Evolutionary conservation across 805 yeast genomes (phyloP).

Genomic region (Cyberlindnera xishuangbannaensis): DNA sequence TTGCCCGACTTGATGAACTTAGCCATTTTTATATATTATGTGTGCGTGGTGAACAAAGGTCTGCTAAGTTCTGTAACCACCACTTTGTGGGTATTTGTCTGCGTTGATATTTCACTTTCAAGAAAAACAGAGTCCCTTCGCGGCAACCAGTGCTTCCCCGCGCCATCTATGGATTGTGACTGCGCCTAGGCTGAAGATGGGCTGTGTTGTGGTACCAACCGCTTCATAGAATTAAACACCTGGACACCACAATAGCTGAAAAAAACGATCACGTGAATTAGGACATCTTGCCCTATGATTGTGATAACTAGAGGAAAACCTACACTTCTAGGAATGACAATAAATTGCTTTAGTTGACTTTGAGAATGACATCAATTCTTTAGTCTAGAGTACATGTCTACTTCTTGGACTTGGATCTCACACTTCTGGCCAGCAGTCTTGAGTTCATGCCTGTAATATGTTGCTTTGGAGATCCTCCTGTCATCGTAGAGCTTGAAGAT

Average conservation of each 20-base stretch:
- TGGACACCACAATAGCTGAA: background rate
- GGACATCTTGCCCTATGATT: too few relatives aligned
- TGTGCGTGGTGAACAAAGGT: conserved; percentile 2
- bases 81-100: conserved; percentile 3
- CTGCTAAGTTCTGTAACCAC: too few relatives aligned
- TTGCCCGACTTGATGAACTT: conserved; percentile 97
- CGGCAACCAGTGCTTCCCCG: conserved; percentile 3
- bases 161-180: too few relatives aligned
- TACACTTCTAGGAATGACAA: background rate
- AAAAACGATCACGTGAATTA: background rate
- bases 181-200: too few relatives aligned
- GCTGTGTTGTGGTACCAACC: too few relatives aligned
- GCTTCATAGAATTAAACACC: too few relatives aligned
- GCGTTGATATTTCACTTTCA: conserved; percentile 24
- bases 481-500: conserved; percentile 1
- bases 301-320: background rate
- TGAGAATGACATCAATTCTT: background rate
- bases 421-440: conserved; percentile 47
- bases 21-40: conserved; percentile 63
- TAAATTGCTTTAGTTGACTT: background rate
- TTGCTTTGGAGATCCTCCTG: conserved; percentile 9
- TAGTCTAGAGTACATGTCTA: too few relatives aligned
- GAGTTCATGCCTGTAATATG: conserved; percentile 53
- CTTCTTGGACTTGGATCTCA: conserved; percentile 26
- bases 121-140: conserved; percentile 18